Base-by-base conservation (phyloP, 257 asterid genomes). In the Solanum dulcamara region DNA sequence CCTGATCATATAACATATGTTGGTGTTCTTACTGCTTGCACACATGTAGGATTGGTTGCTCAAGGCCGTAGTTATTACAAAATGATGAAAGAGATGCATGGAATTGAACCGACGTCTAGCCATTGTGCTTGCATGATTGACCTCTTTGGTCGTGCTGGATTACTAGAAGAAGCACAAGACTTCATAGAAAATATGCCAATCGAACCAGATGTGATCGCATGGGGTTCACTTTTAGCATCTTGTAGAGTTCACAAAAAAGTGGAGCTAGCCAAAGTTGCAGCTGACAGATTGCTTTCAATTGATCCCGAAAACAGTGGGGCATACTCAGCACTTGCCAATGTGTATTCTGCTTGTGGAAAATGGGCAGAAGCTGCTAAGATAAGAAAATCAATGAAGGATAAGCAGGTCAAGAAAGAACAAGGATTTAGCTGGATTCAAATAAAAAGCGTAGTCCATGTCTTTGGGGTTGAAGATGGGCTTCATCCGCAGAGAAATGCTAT, bases 111-210 rank as follows among this genome's bases (percentile, higher is more conserved):
- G 74, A 90, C 93, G 14, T 87, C 94, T 2, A 93, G 93, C 90
- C 98, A 96, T 64, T 94, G 90, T 81, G 93, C 99, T 35, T 94
- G 98, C 90, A 93, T 94, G 98, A 88, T 96, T 37, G 99, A 96
- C 87, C 81, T 96, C 42, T 90, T 89, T 59, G 97, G 99, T 10
- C 97, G 98, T 44, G 99, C 98, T 17, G 99, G 99, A 10, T 89
- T 93, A 88, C 85, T 94, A 85, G 81, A 71, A 22, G 99, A 94
- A 82, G 98, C 99, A 42, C 94, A 87, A 48, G 84, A 90, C 59
- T 93, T 96, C 86, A 93, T 96, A 7, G 86, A 90, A 85, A 87
- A 80, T 37, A 94, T 96, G 98, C 86, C 91, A 17, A 84, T 90
- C 26, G 94, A 93, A 84, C 99, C 98, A 11, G 98, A 93, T 83